Evolutionary conservation across 495 filamentous ascomycete species (phyloP), one percentile per base, ranked within the genome.

Genomic region (Penicillium silybi): DNA sequence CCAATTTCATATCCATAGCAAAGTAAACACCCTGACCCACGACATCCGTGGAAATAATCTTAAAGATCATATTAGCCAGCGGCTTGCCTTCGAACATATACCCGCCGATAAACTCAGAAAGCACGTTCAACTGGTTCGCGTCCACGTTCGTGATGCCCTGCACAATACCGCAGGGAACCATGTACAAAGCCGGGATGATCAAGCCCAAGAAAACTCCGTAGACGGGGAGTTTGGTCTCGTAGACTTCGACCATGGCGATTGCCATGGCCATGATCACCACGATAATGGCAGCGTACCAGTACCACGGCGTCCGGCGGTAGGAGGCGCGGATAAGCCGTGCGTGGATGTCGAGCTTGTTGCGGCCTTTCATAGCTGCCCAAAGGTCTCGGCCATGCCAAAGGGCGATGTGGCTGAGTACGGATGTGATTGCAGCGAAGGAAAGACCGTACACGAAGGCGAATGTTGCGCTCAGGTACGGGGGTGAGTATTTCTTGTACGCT

Each of bases 91-190:
- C 58, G 41, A 72, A 68, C 50, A 73, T 56, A 41, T 73, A 75
- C 52, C 58, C 58, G 4, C 54, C 58, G 4, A 61, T 44, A 44
- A 74, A 72, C 34, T 72, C 66, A 19, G 65, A 57, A 20, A 77
- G 58, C 9, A 77, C 69, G 38, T 73, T 75, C 4, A 77, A 44
- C 59, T 69, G 55, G 62, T 81, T 86, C 52, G 79, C 85, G 58
- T 90, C 85, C 46, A 90, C 88, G 63, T 93, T 92, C 17, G 89
- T 91, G 53, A 92, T 89, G 3, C 88, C 89, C 80, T 90, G 90
- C 44, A 92, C 82, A 41, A 92, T 92, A 46, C 89, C 89, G 59
- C 89, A 89, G 19, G 89, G 89, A 40, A 92, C 83, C 71, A 92
- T 92, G 40, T 91, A 80, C 6, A 89, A 59, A 6, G 80, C 79